Percentiles rank a stretch among this genome's conserved stretches.
phyloP scores from a whole-genome alignment of 495 filamentous ascomycete species.

The Rostrohypoxylon terebratum region DNA sequence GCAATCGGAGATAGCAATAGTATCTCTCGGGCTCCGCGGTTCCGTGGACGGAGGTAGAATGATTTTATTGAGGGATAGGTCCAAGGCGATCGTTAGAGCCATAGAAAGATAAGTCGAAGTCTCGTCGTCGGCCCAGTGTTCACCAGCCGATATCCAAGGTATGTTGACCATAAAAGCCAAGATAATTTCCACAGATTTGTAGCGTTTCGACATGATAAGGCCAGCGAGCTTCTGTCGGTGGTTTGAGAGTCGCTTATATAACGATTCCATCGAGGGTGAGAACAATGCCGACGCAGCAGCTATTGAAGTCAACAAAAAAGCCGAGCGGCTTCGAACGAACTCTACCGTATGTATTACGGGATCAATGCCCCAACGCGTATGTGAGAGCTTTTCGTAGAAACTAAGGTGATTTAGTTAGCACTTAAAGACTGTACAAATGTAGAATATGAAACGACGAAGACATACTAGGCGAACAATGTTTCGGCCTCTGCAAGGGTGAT shows the following conservation, averaged over 20 bases:
- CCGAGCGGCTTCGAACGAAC: constrained; percentile 73
- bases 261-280: constrained; percentile 68
- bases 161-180: constrained; percentile 82
- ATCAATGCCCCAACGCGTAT: constrained; percentile 80
- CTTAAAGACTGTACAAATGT: constrained; percentile 5
- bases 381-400: constrained; percentile 76
- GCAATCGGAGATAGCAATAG: constrained; percentile 70
- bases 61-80: constrained; percentile 76
- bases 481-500: constrained; percentile 71
- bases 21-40: constrained; percentile 59
- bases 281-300: constrained; percentile 73
- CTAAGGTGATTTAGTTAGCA: constrained; percentile 50
- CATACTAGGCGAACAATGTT: constrained; percentile 72
- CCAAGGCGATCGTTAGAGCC: constrained; percentile 74
- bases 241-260: constrained; percentile 71
- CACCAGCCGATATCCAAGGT: constrained; percentile 78
- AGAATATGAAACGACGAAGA: constrained; percentile 9
- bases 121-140: constrained; percentile 75
- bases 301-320: constrained; percentile 78
- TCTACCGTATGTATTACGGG: constrained; percentile 70
- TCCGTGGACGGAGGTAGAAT: constrained; percentile 66
- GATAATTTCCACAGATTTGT: constrained; percentile 77
- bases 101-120: constrained; percentile 77
- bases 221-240: constrained; percentile 74
- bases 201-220: constrained; percentile 66